Evolutionary conservation across 164 flowering plant genomes (phyloP), one percentile per base, ranked within the genome.

Genomic region (Tetrastigma voinierianum): DNA sequence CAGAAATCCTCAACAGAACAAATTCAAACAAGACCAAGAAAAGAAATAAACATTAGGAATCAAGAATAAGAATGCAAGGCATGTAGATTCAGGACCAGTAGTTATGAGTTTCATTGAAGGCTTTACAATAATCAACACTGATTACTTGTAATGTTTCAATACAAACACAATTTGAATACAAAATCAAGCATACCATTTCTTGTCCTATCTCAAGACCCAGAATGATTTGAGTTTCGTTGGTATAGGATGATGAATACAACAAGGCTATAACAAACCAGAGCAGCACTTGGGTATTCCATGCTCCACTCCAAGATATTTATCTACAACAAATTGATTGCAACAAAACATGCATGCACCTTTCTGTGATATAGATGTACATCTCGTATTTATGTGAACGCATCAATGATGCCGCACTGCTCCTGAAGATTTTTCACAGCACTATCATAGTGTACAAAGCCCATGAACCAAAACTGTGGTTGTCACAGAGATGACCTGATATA

Each of bases 391-490:
- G 46, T 9, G 15, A n/a, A n/a, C n/a, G 15, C 70, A 66, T 66
- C 73, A 84, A 4, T 56, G 79, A 51, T 75, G 71, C 55, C 60
- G 69, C 73, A 81, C 23, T 16, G 82, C 86, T 69, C 72, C 89
- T 81, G 82, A 59, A 93, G 82, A 66, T 59, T 67, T 74, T 83
- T 87, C 45, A 84, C 93, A 12, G 98, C 97, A 82, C 83, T 85
- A 56, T 87, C 92, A 68, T 91, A 93, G 72, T 79, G 58, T 19
- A 91, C 86, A 48, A 93, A 90, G 24, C 98, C 97, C 92, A 90
- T 85, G 78, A 89, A 90, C 98, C 98, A 93, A 74, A 93, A 93
- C 61, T 93, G 56, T 93, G 98, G 84, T 80, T 80, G 78, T 93
- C 97, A 49, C 80, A 13, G 97, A 86, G 59, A 83, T 74, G 19